Evolutionary conservation across 176 grass and related monocot genomes (phyloP).

Genomic region (Bromus sterilis): DNA sequence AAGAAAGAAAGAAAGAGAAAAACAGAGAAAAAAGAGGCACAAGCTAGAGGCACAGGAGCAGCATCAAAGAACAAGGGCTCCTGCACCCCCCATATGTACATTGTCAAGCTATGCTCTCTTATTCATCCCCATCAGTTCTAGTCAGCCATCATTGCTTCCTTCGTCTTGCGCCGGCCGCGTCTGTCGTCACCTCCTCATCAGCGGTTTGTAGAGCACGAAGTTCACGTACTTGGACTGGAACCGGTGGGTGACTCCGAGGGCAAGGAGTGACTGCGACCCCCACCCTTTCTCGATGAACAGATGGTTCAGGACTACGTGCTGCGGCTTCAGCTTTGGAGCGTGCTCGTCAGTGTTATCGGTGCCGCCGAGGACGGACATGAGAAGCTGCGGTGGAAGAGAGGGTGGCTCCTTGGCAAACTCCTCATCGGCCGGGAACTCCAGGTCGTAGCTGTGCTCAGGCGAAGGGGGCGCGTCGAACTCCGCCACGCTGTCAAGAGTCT

Average conservation of each 20-base stretch:
- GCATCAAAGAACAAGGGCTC: neutral
- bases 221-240: conserved; percentile 88
- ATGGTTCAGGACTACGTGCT: conserved; percentile 79
- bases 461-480: conserved; percentile 71
- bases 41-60: neutral
- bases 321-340: conserved; percentile 38
- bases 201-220: conserved; percentile 74
- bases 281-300: conserved; percentile 91
- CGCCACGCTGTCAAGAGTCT: conserved; percentile 63
- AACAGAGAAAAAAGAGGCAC: neutral
- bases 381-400: conserved; percentile 54
- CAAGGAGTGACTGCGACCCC: conserved; percentile 64
- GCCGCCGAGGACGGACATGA: conserved; percentile 41
- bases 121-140: conserved; percentile 12
- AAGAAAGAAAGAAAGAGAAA: neutral
- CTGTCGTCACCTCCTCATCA: conserved; percentile 37
- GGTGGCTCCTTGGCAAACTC: conserved; percentile 81
- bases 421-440: conserved; percentile 48
- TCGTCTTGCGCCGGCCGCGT: neutral
- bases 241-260: conserved; percentile 69
- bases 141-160: neutral
- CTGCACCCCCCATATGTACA: conserved; percentile 22
- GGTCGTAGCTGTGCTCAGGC: conserved; percentile 59
- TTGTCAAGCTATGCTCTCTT: conserved; percentile 15
- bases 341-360: conserved; percentile 7